These are phyloP conservation scores for Phytophthora pluvialis DNA, from an alignment of 352 stramenopile genomes.

Conservation along the genomic window DNA sequence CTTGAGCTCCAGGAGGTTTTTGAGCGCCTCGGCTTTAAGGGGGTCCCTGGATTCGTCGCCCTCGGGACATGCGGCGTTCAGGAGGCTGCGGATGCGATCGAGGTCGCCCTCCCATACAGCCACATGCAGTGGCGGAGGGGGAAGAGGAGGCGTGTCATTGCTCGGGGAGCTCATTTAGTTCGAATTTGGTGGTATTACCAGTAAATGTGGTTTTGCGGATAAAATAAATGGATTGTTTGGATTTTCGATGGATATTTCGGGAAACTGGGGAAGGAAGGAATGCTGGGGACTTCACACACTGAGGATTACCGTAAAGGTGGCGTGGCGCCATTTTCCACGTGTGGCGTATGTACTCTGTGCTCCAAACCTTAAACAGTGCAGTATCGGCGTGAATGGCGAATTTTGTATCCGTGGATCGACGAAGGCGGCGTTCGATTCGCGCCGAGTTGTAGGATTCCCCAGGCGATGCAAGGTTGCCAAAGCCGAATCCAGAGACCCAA, in stretches of 20 bases:
- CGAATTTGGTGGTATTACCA: constrained; percentile 4
- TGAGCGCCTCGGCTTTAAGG: constrained; percentile 21
- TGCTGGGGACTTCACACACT: background rate
- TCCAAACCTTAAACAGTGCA: no score
- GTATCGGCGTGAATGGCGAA: no score
- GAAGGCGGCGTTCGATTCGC: no score
- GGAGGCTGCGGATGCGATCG: constrained; percentile 36
- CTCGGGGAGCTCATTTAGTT: constrained; percentile 15
- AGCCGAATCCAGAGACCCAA: no score
- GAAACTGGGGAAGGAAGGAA: background rate
- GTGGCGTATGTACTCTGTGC: no score
- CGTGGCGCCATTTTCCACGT: no score
- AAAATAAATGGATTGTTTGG: background rate
- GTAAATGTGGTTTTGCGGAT: background rate
- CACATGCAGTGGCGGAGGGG: constrained; percentile 57
- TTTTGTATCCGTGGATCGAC: no score
- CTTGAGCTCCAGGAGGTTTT: constrained; percentile 57
- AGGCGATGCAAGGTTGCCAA: no score
- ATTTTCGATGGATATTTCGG: background rate
- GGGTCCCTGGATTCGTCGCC: constrained; percentile 13
- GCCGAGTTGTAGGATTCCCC: no score
- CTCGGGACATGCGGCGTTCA: constrained; percentile 32
- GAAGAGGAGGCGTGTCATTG: background rate
- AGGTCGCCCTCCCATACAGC: constrained; percentile 76
- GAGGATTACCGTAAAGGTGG: no score